Percentiles rank a stretch among this genome's conserved stretches.
Conservation (phyloP, 805 yeast species). For the Deakozyma indianensis region DNA sequence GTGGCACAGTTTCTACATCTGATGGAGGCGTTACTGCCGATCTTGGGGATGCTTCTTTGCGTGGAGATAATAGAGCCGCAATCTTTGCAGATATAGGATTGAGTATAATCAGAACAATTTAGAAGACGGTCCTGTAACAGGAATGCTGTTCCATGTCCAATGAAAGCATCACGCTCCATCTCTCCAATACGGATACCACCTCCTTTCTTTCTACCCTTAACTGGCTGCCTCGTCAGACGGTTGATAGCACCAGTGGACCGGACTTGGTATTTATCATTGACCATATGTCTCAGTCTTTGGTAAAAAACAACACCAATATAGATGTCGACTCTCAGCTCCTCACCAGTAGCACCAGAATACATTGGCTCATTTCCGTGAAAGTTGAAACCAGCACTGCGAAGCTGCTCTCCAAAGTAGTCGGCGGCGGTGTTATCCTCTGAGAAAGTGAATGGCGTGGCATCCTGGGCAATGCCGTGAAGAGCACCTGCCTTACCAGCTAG, state of each 20-base stretch:
- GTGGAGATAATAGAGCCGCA: constrained; percentile 91
- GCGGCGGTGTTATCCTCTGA: constrained; percentile 91
- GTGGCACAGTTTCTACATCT: constrained; percentile 88
- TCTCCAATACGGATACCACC: constrained; percentile 99
- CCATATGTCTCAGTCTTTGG: constrained; percentile 98
- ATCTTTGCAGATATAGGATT: constrained; percentile 73
- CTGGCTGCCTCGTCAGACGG: constrained; percentile 96
- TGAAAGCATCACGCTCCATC: constrained; percentile 98
- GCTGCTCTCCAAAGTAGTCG: constrained; percentile 92
- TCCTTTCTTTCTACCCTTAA: constrained; percentile 94
- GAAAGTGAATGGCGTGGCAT: constrained; percentile 92
- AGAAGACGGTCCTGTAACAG: constrained; percentile 85
- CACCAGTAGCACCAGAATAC: constrained; percentile 98
- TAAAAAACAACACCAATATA: constrained; percentile 95
- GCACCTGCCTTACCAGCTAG: constrained; percentile 99
- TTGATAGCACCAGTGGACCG: constrained; percentile 98
- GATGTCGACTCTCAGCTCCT: constrained; percentile 89
- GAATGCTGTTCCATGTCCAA: constrained; percentile 97
- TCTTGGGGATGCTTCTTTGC: constrained; percentile 79
- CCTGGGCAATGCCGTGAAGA: constrained; percentile 93
- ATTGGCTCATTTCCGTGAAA: constrained; percentile 98
- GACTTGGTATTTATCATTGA: constrained; percentile 97
- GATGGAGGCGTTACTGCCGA: constrained; percentile 63
- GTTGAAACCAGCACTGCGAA: constrained; percentile 77
- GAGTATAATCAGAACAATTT: constrained; percentile 92